A percentile compares a stretch with the other conserved stretches of the same genome.
Conservation (phyloP, 257 asterid species). For the Schizonepeta tenuifolia region DNA sequence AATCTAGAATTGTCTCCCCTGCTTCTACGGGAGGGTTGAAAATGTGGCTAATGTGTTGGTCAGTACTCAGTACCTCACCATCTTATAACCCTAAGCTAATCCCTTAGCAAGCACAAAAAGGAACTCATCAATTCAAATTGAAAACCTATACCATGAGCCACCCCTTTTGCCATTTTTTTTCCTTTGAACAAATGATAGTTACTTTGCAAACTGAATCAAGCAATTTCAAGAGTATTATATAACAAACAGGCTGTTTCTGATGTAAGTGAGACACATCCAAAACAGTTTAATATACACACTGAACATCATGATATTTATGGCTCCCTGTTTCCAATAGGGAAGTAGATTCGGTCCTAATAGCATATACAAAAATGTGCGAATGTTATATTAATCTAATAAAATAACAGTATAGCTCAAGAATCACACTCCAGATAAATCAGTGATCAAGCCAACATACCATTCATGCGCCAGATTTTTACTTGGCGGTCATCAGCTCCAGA, state of each 20-base stretch:
- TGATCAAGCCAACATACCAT: slow-evolving; percentile 59
- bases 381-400: neutral
- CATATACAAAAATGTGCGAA: slow-evolving; percentile 12
- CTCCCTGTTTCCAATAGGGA: neutral
- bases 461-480: slow-evolving; percentile 99
- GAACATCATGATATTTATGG: neutral
- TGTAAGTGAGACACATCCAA: slow-evolving; percentile 1
- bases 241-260: neutral
- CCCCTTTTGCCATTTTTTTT: neutral
- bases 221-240: slow-evolving; percentile 12
- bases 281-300: neutral
- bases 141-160: neutral
- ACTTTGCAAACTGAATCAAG: neutral
- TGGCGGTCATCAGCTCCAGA: slow-evolving; percentile 99
- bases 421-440: neutral
- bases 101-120: neutral
- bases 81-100: neutral
- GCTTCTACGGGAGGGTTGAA: neutral
- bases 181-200: neutral
- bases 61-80: slow-evolving; percentile 20
- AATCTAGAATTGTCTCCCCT: neutral
- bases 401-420: slow-evolving; percentile 13
- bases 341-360: neutral
- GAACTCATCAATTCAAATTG: slow-evolving; percentile 10
- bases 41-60: slow-evolving; percentile 1